Percentiles rank a stretch among this genome's conserved stretches.
Conservation (phyloP, 805 yeast genomes). For the Suhomyces prunicola region DNA sequence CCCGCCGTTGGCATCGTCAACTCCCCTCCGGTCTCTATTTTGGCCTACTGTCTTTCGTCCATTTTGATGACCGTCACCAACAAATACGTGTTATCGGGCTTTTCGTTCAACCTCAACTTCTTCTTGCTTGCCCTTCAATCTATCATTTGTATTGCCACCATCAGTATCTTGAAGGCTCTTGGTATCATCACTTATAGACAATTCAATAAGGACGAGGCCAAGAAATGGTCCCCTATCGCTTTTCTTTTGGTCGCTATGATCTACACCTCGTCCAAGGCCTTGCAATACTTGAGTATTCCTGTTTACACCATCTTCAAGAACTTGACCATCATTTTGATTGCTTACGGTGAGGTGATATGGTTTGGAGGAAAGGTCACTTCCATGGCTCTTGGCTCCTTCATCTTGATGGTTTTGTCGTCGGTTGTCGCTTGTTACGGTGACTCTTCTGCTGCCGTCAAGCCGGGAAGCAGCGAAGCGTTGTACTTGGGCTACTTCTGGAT, state of each 20-base stretch:
- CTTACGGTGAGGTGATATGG: conserved; percentile 97
- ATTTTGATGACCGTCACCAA: conserved; percentile 97
- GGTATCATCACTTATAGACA: conserved; percentile 85
- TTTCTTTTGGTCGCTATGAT: conserved; percentile 87
- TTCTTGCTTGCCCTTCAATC: conserved; percentile 87
- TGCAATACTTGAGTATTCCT: conserved; percentile 87
- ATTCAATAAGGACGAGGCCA: conserved; percentile 82
- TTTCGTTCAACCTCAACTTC: conserved; percentile 74
- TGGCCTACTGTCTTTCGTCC: conserved; percentile 88
- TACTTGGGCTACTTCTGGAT: conserved; percentile 92
- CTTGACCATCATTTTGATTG: conserved; percentile 92
- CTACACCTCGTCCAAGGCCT: conserved; percentile 93
- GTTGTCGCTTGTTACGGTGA: conserved; percentile 94
- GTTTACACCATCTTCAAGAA: conserved; percentile 98
- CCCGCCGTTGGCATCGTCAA: conserved; percentile 37
- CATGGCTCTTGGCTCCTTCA: conserved; percentile 85
- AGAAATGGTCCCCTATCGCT: conserved; percentile 95
- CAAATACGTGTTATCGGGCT: conserved; percentile 84
- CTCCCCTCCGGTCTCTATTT: conserved; percentile 65
- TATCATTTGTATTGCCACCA: conserved; percentile 72
- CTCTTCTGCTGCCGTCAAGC: conserved; percentile 36
- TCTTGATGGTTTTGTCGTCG: conserved; percentile 93
- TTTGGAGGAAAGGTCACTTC: conserved; percentile 90
- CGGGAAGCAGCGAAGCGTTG: conserved; percentile 44
- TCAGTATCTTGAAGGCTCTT: conserved; percentile 66